These are phyloP conservation scores for Conringia planisiliqua DNA, from an alignment of 345 rosid species.

Conservation along the genomic window DNA sequence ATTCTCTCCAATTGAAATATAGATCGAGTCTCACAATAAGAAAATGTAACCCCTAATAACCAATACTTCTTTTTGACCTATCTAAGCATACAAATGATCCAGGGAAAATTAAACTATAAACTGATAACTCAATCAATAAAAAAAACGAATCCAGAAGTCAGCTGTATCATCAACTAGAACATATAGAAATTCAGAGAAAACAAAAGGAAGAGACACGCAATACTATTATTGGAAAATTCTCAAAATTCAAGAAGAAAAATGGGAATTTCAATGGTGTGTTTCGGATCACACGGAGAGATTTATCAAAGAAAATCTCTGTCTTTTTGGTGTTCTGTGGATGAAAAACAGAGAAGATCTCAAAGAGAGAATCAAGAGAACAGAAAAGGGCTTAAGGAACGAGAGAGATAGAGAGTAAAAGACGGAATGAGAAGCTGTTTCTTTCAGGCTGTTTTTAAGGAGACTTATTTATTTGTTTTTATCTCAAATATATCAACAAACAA, in stretches of 20 bases:
- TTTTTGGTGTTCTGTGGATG: not conserved
- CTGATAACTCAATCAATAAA: conserved; percentile 7
- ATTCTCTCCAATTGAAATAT: not conserved
- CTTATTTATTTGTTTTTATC: not conserved
- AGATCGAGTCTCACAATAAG: not conserved
- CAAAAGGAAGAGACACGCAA: conserved; percentile 29
- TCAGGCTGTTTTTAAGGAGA: conserved; percentile 12
- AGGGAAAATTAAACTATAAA: not conserved
- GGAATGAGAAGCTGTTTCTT: conserved; percentile 33
- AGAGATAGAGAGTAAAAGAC: conserved; percentile 13
- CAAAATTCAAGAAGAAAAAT: not conserved
- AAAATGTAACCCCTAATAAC: conserved; percentile 46
- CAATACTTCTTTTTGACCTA: conserved; percentile 10
- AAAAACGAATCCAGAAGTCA: not conserved
- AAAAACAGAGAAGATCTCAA: conserved; percentile 7
- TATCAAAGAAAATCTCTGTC: not conserved
- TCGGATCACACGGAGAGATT: not conserved
- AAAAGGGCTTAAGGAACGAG: conserved; percentile 14
- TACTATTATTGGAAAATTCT: not conserved
- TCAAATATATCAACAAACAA: not conserved
- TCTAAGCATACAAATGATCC: conserved; percentile 15
- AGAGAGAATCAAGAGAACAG: conserved; percentile 1
- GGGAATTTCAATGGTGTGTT: conserved; percentile 20
- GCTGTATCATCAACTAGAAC: not conserved
- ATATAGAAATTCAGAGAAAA: not conserved